Percentiles rank a stretch among this genome's conserved stretches.
Conservation (phyloP, 2,329 filamentous ascomycete genomes). For the Periglandula ipomoeae region DNA sequence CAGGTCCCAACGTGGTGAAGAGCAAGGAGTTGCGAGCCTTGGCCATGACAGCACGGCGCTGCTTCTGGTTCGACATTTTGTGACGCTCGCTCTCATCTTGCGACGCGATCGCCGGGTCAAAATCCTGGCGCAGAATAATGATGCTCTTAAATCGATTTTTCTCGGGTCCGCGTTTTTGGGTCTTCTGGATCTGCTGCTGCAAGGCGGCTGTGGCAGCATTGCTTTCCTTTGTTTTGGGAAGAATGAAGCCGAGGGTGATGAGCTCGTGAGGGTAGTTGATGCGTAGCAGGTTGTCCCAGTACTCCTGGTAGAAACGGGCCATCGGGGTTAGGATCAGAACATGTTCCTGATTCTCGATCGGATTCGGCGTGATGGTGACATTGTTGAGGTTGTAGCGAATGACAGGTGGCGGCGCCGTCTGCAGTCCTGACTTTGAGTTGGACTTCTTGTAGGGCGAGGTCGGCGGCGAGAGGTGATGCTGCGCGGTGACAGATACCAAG, state of each 20-base stretch:
- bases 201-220: constrained; percentile 76
- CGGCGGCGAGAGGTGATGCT: constrained; percentile 34
- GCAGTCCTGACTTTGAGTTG: constrained; percentile 21
- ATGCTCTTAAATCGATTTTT: constrained; percentile 83
- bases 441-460: constrained; percentile 35
- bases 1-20: constrained; percentile 86
- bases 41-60: constrained; percentile 79
- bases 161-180: constrained; percentile 67
- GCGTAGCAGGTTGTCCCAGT: constrained; percentile 87
- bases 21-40: constrained; percentile 88
- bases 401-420: constrained; percentile 62
- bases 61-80: constrained; percentile 84
- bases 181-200: constrained; percentile 76
- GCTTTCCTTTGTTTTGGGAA: constrained; percentile 87
- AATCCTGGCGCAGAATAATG: constrained; percentile 91
- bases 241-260: constrained; percentile 91
- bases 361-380: constrained; percentile 70
- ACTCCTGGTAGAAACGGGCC: constrained; percentile 84
- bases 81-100: constrained; percentile 86
- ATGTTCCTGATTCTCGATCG: constrained; percentile 71
- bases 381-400: constrained; percentile 93
- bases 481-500: constrained; percentile 36
- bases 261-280: constrained; percentile 87
- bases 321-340: constrained; percentile 89
- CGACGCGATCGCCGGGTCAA: constrained; percentile 69